phyloP scores from a whole-genome alignment of 1,284 basidiomycete species.

The Mrakiaceae sp. region DNA sequence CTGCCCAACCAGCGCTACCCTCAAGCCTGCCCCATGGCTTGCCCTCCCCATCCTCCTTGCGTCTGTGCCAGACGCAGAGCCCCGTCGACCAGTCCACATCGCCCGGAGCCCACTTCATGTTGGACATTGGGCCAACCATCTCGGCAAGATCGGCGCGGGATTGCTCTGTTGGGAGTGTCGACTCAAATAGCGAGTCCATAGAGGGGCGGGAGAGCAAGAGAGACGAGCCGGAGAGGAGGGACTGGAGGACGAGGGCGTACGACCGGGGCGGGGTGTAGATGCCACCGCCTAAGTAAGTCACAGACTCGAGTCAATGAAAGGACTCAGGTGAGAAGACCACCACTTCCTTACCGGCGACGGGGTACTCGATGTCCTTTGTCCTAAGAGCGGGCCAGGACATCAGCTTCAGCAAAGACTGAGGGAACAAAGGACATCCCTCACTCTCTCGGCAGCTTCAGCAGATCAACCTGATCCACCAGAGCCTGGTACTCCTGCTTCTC shows the following conservation, averaged over 20 bases:
- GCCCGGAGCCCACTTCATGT: background rate
- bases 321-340: too few relatives aligned
- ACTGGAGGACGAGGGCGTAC: background rate
- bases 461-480: background rate
- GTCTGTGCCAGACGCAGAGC: background rate
- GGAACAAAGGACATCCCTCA: background rate
- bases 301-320: too few relatives aligned
- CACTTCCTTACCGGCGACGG: background rate
- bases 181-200: background rate
- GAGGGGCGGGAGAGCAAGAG: background rate
- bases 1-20: background rate
- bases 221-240: background rate
- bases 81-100: background rate
- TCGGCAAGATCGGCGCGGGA: background rate
- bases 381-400: background rate
- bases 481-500: background rate
- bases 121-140: background rate
- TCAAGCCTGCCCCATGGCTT: background rate
- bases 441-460: background rate
- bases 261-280: conserved; percentile 1
- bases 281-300: background rate
- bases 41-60: background rate
- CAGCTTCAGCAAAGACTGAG: background rate
- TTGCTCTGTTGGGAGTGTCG: background rate
- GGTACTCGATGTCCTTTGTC: background rate